Evolutionary conservation across 371 early-diverging fungal species (phyloP), one percentile per base, ranked within the genome.

Genomic region (Apophysomyces sp.): DNA sequence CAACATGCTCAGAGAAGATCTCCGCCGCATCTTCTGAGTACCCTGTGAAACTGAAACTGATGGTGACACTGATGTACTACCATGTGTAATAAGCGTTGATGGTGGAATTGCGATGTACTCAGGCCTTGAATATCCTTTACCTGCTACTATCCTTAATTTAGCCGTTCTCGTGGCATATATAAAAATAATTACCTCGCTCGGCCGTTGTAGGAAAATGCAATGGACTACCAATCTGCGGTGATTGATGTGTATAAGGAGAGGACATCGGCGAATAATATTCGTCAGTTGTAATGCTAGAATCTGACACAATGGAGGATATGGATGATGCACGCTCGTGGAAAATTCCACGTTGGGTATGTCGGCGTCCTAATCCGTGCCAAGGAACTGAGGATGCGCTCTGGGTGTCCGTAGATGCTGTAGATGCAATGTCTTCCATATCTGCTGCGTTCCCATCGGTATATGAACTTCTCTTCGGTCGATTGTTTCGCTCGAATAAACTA

Each of bases 1-100:
- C 11, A 72, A 49, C 63, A 68, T 68, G 24, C 58, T 66, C 72
- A 72, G 68, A 37, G 72, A 72, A 6, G 72, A 72, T 52, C 72
- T 53, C 16, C 72, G 67, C 24, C 55, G 57, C 3, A 62, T 52
- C 15, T 55, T 55, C 30, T 65, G 65, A 12, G 41, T 60, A n/a
- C 49, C 49, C 21, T 44, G 49, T 26, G 49, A 44, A 21, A 21
- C 9, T 2, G 49, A 44, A 44, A 21, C 49, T 44, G 49, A n/a
- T 2, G 49, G 49, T 1, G 49, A 21, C 16, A 44, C 24, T 18
- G 49, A 16, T 7, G 7, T 11, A 2, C 24, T 44, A 7, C 24
- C 24, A 44, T 44, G 49, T 1, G 26, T 21, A 21, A 44, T 44
- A 44, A 4, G 16, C 11, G 49, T 18, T 21, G 49, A 44, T 21